Conservation (phyloP, 2,329 filamentous ascomycete genomes). For the Teratosphaeria zuluensis region DNA sequence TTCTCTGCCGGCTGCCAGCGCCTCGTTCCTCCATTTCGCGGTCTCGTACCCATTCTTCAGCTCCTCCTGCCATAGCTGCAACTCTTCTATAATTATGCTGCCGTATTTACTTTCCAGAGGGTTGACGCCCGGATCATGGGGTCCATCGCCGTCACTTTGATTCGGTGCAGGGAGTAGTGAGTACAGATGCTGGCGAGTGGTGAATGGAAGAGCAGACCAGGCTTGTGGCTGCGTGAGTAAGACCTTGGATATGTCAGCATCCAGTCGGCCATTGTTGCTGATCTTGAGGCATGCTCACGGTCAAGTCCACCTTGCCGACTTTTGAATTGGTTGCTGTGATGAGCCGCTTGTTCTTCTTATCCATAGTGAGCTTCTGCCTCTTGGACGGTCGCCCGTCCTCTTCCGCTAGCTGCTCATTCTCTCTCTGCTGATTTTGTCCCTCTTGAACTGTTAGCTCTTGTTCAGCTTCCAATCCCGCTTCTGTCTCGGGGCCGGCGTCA, state of each 20-base stretch:
- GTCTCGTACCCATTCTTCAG: slow-evolving; percentile 46
- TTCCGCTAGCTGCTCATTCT: not conserved
- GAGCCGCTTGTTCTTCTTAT: slow-evolving; percentile 15
- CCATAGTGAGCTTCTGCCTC: not conserved
- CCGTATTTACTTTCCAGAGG: slow-evolving; percentile 32
- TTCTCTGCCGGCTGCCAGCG: slow-evolving; percentile 42
- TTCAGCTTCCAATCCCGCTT: not conserved
- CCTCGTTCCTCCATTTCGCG: slow-evolving; percentile 48
- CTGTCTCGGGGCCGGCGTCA: not conserved
- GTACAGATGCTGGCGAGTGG: slow-evolving; percentile 19
- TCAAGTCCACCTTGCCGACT: slow-evolving; percentile 16
- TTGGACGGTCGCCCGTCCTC: not conserved
- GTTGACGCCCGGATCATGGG: slow-evolving; percentile 30
- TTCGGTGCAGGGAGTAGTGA: slow-evolving; percentile 19
- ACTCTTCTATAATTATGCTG: slow-evolving; percentile 42
- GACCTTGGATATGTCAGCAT: slow-evolving; percentile 9
- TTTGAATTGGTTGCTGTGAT: slow-evolving; percentile 18
- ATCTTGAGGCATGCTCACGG: slow-evolving; percentile 7
- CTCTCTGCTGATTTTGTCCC: not conserved
- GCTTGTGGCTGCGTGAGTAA: slow-evolving; percentile 21
- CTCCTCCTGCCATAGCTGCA: slow-evolving; percentile 48
- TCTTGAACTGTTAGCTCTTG: not conserved
- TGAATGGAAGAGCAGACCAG: slow-evolving; percentile 18
- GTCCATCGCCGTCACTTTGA: slow-evolving; percentile 7
- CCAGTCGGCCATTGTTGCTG: not conserved